A percentile compares a stretch with the other conserved stretches of the same genome.
phyloP scores from a whole-genome alignment of 2,329 filamentous ascomycete species.

The Colletotrichum navitas region DNA sequence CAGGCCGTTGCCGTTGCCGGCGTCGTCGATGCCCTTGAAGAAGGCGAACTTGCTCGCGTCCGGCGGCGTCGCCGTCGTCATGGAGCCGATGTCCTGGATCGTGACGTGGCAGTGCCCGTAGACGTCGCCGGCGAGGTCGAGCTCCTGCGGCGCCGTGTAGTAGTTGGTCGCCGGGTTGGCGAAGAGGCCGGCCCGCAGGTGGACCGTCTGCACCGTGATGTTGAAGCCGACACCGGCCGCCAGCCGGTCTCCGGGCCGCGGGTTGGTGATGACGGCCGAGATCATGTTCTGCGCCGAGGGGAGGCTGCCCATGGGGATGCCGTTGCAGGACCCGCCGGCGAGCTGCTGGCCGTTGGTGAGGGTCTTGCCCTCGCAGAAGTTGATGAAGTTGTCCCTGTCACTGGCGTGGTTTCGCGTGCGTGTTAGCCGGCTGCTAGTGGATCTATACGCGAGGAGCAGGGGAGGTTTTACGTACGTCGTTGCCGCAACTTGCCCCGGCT shows the following conservation, averaged over 20 bases:
- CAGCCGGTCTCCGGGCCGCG: constrained; percentile 57
- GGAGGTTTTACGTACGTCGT: constrained; percentile 53
- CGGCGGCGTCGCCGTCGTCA: constrained; percentile 54
- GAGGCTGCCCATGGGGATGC: constrained; percentile 70
- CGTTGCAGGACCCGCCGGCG: constrained; percentile 66
- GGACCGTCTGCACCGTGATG: constrained; percentile 60
- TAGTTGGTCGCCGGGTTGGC: constrained; percentile 67
- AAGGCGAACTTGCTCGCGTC: constrained; percentile 61
- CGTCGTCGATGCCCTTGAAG: constrained; percentile 70
- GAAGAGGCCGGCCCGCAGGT: constrained; percentile 65
- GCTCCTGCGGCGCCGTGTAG: constrained; percentile 66
- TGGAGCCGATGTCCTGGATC: constrained; percentile 60
- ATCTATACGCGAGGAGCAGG: background rate
- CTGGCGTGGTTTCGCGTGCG: constrained; percentile 46
- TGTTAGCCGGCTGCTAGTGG: background rate
- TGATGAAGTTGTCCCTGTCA: constrained; percentile 69
- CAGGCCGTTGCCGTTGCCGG: constrained; percentile 59
- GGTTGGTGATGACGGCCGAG: constrained; percentile 64
- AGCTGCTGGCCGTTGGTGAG: constrained; percentile 67
- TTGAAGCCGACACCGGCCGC: constrained; percentile 57
- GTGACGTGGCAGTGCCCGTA: constrained; percentile 65
- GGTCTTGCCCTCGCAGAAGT: constrained; percentile 67
- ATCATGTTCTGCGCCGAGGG: constrained; percentile 65
- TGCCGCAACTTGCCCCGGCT: constrained; percentile 54
- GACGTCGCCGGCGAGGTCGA: constrained; percentile 55